These are phyloP conservation scores for Linanthus parryae DNA, from an alignment of 148 eudicot genomes.

Conservation along the genomic window DNA sequence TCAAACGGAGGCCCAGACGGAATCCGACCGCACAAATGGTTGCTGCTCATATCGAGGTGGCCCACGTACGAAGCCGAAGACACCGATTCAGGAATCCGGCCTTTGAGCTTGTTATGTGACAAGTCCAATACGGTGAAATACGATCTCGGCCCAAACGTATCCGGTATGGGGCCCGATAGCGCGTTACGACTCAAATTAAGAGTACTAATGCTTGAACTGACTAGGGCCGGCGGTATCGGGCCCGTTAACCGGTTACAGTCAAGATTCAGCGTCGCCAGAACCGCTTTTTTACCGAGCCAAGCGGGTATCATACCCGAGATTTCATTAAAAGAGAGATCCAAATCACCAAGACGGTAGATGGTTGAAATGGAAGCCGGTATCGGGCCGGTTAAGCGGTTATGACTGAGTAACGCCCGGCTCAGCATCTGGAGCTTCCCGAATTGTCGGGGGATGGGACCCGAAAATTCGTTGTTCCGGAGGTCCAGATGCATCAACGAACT, in stretches of 20 bases:
- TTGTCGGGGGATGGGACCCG: conserved; percentile 47
- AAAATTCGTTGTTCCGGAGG: conserved; percentile 47
- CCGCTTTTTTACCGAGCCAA: conserved; percentile 58
- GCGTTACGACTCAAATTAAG: conserved; percentile 66
- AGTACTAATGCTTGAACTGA: conserved; percentile 50
- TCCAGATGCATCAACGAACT: conserved; percentile 65
- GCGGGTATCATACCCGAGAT: conserved; percentile 57
- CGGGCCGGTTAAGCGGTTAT: conserved; percentile 47
- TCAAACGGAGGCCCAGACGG: conserved; percentile 70
- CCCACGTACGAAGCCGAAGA: conserved; percentile 54
- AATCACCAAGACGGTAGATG: conserved; percentile 62
- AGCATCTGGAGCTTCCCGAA: conserved; percentile 61
- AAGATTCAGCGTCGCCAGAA: conserved; percentile 59
- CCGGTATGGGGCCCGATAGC: conserved; percentile 63
- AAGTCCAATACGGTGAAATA: conserved; percentile 74
- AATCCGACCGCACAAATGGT: conserved; percentile 75
- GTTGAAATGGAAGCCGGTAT: conserved; percentile 50
- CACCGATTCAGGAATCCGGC: conserved; percentile 64
- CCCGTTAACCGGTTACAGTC: conserved; percentile 67
- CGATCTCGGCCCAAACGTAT: conserved; percentile 70
- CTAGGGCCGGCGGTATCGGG: conserved; percentile 37
- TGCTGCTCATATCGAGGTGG: conserved; percentile 76
- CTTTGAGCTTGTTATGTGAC: conserved; percentile 51
- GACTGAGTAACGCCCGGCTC: conserved; percentile 69
- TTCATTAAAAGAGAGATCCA: conserved; percentile 69